These are phyloP conservation scores for Aspergillus fischeri DNA, from an alignment of 2,329 filamentous ascomycete genomes.

Conservation along the genomic window DNA sequence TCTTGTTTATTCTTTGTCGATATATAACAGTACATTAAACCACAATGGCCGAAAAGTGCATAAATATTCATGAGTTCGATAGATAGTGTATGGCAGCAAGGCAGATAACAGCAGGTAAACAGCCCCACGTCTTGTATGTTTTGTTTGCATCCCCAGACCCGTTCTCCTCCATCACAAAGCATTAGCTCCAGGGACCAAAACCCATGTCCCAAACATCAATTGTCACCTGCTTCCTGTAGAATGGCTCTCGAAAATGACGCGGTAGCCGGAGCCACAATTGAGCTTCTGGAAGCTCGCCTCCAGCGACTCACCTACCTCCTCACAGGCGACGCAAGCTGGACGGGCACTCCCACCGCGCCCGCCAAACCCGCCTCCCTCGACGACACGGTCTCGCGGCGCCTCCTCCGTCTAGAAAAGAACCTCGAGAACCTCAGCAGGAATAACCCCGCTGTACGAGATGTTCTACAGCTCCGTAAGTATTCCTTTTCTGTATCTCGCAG, in stretches of 20 bases:
- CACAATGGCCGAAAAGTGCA: not conserved
- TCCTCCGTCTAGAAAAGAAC: slow-evolving; percentile 36
- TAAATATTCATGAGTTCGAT: not conserved
- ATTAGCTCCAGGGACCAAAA: slow-evolving; percentile 4
- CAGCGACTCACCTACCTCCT: slow-evolving; percentile 44
- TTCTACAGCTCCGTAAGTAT: slow-evolving; percentile 40
- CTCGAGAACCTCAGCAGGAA: slow-evolving; percentile 35
- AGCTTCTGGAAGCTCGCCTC: slow-evolving; percentile 43
- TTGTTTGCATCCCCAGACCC: not conserved
- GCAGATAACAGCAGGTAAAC: not conserved
- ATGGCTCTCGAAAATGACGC: slow-evolving; percentile 34
- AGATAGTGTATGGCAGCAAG: not conserved
- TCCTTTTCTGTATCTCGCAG: not conserved
- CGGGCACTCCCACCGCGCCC: slow-evolving; percentile 33
- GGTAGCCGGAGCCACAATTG: slow-evolving; percentile 38
- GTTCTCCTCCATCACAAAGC: not conserved
- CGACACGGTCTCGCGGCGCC: slow-evolving; percentile 37
- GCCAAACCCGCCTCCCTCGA: slow-evolving; percentile 32
- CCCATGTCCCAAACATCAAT: not conserved
- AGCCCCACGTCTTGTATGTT: no score
- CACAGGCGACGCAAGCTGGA: slow-evolving; percentile 39
- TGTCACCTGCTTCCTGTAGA: slow-evolving; percentile 1
- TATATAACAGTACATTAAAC: not conserved
- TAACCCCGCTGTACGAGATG: slow-evolving; percentile 38
- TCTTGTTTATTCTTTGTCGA: not conserved